Conservation (phyloP, 768 basidiomycete genomes). For the Leccinellum rugosiceps region DNA sequence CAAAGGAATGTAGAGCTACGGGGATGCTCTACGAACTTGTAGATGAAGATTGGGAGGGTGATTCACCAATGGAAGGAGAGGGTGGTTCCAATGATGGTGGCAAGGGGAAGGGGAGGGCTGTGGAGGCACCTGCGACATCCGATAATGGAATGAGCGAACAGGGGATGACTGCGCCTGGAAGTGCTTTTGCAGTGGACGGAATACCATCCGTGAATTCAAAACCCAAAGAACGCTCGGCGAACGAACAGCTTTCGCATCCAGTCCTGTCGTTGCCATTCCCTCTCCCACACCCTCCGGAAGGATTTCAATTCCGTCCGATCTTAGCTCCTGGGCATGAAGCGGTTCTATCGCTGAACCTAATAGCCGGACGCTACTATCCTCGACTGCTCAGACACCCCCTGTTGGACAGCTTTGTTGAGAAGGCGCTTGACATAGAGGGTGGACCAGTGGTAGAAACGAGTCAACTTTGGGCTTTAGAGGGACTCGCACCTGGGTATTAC, state of each 20-base stretch:
- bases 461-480: slow-evolving; percentile 71
- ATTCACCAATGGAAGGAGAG: slow-evolving; percentile 28
- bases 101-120: slow-evolving; percentile 33
- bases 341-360: slow-evolving; percentile 62
- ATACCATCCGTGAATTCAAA: slow-evolving; percentile 5
- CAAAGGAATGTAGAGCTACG: slow-evolving; percentile 60
- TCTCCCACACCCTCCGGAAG: slow-evolving; percentile 63
- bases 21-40: slow-evolving; percentile 79
- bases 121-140: slow-evolving; percentile 16
- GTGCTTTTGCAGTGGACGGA: slow-evolving; percentile 17
- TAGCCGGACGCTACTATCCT: slow-evolving; percentile 83
- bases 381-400: slow-evolving; percentile 63
- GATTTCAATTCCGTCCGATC: slow-evolving; percentile 69
- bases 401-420: slow-evolving; percentile 39
- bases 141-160: slow-evolving; percentile 6
- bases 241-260: slow-evolving; percentile 37
- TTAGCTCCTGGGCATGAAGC: slow-evolving; percentile 59
- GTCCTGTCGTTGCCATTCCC: slow-evolving; percentile 32
- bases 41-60: slow-evolving; percentile 62
- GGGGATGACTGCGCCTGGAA: slow-evolving; percentile 13
- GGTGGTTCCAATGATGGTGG: slow-evolving; percentile 11
- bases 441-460: slow-evolving; percentile 40
- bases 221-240: slow-evolving; percentile 18
- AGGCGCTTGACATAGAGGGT: slow-evolving; percentile 37
- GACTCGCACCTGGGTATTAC: slow-evolving; percentile 60